Evolutionary conservation across 2,329 filamentous ascomycete genomes (phyloP).

Genomic region (Beauveria scarabaeidicola): DNA sequence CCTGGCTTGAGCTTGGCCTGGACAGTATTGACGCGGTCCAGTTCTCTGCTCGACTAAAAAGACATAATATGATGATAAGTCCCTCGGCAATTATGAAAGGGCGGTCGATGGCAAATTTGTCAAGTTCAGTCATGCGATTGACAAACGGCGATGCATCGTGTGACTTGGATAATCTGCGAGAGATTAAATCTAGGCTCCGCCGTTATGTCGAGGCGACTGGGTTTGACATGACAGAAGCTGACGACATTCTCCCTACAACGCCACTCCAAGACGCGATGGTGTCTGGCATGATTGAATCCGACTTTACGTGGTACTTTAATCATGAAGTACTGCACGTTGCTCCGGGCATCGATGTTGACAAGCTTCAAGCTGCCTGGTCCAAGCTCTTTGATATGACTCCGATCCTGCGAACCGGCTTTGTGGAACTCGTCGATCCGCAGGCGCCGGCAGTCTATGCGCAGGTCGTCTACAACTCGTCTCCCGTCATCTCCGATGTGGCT

Average conservation of each 20-base stretch:
- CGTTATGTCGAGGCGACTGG: background rate
- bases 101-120: conserved; percentile 57
- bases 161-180: background rate
- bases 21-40: conserved; percentile 93
- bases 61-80: conserved; percentile 48
- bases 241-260: conserved; percentile 63
- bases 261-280: conserved; percentile 83
- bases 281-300: conserved; percentile 68
- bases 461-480: conserved; percentile 27
- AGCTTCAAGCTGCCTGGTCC: conserved; percentile 53
- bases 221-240: conserved; percentile 27
- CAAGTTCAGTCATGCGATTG: conserved; percentile 10
- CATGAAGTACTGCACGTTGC: conserved; percentile 64
- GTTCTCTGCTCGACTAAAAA: conserved; percentile 62
- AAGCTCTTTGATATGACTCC: conserved; percentile 51
- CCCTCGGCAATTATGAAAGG: conserved; percentile 71
- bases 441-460: conserved; percentile 45
- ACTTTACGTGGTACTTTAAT: conserved; percentile 74
- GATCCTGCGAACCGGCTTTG: conserved; percentile 69
- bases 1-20: conserved; percentile 73
- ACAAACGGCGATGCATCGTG: background rate
- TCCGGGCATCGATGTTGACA: conserved; percentile 42
- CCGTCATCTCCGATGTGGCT: conserved; percentile 16
- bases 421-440: conserved; percentile 52
- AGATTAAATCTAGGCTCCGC: background rate